phyloP scores from a whole-genome alignment of 352 stramenopile species.

The Phytophthora citrophthora region DNA sequence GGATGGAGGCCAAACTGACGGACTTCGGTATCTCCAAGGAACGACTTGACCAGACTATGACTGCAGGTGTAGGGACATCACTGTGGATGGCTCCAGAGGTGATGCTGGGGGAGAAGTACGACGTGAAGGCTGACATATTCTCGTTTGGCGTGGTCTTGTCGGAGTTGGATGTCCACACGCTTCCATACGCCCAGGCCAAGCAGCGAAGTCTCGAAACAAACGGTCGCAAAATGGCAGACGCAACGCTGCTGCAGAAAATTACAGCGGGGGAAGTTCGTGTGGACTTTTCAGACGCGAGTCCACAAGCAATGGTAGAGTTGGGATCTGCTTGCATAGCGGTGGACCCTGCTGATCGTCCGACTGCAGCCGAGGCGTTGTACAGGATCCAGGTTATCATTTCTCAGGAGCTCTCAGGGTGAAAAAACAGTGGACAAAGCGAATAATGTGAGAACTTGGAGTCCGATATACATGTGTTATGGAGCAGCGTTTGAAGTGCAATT shows the following conservation, averaged over 20 bases:
- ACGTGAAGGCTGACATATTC: conserved; percentile 17
- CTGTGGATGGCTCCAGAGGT: conserved; percentile 26
- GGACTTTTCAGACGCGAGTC: conserved; percentile 9
- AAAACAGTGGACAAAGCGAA: no score
- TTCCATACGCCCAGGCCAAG: conserved; percentile 6
- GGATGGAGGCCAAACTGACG: conserved; percentile 62
- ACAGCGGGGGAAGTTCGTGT: conserved; percentile 3
- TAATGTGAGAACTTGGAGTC: no score
- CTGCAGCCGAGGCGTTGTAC: conserved; percentile 26
- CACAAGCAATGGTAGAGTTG: conserved; percentile 4
- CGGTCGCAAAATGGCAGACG: conserved; percentile 10
- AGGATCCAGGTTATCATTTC: conserved; percentile 21
- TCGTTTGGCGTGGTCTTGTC: conserved; percentile 22
- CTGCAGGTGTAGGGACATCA: conserved; percentile 18
- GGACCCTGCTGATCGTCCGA: conserved; percentile 26
- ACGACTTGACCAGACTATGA: conserved; percentile 40
- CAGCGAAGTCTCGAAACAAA: conserved; percentile 2
- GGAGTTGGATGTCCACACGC: conserved; percentile 17
- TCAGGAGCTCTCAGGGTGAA: no score
- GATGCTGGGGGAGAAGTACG: conserved; percentile 19
- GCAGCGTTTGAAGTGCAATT: no score
- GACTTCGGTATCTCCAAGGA: conserved; percentile 73
- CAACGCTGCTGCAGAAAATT: conserved; percentile 7
- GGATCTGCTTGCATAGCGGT: conserved; percentile 30
- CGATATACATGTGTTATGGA: no score